phyloP scores from a whole-genome alignment of 1,284 basidiomycete species.

The Phenoliferia sp. region DNA sequence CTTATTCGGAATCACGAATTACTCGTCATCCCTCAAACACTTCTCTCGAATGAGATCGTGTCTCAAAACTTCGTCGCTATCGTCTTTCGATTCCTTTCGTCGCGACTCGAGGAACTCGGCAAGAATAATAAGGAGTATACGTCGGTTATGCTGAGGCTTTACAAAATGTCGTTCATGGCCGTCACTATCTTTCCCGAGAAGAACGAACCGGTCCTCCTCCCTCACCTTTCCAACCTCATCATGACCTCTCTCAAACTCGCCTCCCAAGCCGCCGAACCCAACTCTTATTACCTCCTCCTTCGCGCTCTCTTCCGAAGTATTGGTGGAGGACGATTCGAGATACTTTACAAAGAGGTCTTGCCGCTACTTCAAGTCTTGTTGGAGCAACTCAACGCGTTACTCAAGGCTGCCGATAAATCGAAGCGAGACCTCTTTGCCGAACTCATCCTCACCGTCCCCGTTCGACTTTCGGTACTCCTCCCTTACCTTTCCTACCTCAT shows the following conservation, averaged over 20 bases:
- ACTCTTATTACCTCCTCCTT: conserved; percentile 91
- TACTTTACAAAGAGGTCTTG: conserved; percentile 92
- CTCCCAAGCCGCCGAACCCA: conserved; percentile 82
- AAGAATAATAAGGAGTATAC: conserved; percentile 59
- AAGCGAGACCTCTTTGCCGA: conserved; percentile 92
- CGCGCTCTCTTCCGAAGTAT: conserved; percentile 93
- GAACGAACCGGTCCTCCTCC: conserved; percentile 89
- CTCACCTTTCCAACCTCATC: conserved; percentile 87
- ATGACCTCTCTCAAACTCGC: conserved; percentile 97
- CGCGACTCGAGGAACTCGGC: conserved; percentile 75
- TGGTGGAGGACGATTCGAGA: conserved; percentile 93
- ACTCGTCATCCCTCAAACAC: conserved; percentile 77
- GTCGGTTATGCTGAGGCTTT: conserved; percentile 78
- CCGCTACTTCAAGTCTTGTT: conserved; percentile 96
- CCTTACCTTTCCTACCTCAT: conserved; percentile 95
- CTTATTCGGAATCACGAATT: conserved; percentile 69
- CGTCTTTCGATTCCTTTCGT: conserved; percentile 80
- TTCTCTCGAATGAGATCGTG: conserved; percentile 77
- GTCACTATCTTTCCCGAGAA: conserved; percentile 70
- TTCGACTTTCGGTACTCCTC: conserved; percentile 90
- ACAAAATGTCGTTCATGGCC: conserved; percentile 94
- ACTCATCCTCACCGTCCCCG: conserved; percentile 92
- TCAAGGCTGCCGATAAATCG: conserved; percentile 60
- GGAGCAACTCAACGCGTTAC: conserved; percentile 85
- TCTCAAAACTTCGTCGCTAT: conserved; percentile 91